These are phyloP conservation scores for Lepidium didymum DNA, from an alignment of 345 rosid genomes.

Conservation along the genomic window DNA sequence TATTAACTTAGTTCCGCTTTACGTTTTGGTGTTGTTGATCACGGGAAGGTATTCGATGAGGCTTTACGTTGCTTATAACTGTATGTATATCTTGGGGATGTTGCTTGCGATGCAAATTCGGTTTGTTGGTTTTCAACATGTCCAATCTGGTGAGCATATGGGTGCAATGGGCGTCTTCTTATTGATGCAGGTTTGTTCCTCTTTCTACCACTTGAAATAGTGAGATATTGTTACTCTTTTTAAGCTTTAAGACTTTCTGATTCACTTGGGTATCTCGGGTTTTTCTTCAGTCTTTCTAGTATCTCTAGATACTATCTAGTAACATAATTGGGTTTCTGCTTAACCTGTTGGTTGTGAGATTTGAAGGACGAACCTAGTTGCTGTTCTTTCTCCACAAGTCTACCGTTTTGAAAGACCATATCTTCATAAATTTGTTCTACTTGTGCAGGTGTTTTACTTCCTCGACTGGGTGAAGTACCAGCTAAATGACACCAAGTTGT, in stretches of 20 bases:
- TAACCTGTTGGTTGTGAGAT: background rate
- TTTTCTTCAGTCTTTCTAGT: background rate
- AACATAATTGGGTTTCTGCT: background rate
- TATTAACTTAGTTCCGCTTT: slow-evolving; percentile 89
- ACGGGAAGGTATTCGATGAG: slow-evolving; percentile 96
- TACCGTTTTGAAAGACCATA: background rate
- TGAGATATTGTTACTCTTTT: background rate
- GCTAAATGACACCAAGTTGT: slow-evolving; percentile 72
- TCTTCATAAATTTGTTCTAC: background rate
- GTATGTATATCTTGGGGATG: slow-evolving; percentile 93
- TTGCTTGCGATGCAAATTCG: slow-evolving; percentile 97
- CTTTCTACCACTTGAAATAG: background rate
- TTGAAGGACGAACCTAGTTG: background rate
- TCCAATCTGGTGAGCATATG: slow-evolving; percentile 99
- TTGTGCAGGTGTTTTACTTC: slow-evolving; percentile 84
- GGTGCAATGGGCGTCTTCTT: slow-evolving; percentile 97
- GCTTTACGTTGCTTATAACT: slow-evolving; percentile 86
- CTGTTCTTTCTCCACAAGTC: background rate
- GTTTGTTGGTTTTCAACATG: slow-evolving; percentile 98
- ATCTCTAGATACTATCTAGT: background rate
- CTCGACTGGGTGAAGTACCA: slow-evolving; percentile 86
- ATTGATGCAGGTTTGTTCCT: slow-evolving; percentile 71
- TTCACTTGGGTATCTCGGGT: background rate
- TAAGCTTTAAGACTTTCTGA: background rate
- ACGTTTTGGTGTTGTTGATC: slow-evolving; percentile 82